Evolutionary conservation across 2,329 filamentous ascomycete species (phyloP).

Genomic region (Calonectria hawksworthii): DNA sequence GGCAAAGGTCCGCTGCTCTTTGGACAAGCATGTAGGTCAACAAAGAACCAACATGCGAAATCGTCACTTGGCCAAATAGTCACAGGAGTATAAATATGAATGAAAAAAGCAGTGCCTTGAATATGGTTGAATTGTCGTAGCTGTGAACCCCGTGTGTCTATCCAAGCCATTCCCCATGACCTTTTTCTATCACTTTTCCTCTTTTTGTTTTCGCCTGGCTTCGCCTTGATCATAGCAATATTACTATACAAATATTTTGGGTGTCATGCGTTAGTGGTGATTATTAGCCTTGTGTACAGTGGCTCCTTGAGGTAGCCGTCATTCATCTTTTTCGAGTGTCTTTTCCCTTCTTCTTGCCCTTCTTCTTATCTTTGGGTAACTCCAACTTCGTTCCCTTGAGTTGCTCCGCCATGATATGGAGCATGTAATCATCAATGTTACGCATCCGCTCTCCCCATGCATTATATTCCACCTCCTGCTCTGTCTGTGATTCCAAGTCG

Average conservation of each 20-base stretch:
- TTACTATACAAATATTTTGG: conserved; percentile 28
- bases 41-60: conserved; percentile 26
- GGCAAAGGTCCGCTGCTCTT: conserved; percentile 38
- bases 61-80: conserved; percentile 34
- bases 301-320: conserved; percentile 22
- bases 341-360: conserved; percentile 71
- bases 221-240: conserved; percentile 8
- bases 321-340: conserved; percentile 65
- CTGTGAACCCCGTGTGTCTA: conserved; percentile 22
- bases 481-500: conserved; percentile 50
- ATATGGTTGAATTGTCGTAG: conserved; percentile 6
- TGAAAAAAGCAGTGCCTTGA: conserved; percentile 28
- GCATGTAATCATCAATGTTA: conserved; percentile 82
- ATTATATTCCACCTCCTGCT: conserved; percentile 65
- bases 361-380: conserved; percentile 75
- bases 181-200: conserved; percentile 23
- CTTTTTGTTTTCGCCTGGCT: conserved; percentile 16
- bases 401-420: conserved; percentile 75
- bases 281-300: conserved; percentile 27
- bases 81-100: conserved; percentile 33
- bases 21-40: conserved; percentile 31
- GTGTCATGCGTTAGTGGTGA: conserved; percentile 13
- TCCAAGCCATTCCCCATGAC: conserved; percentile 21
- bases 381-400: conserved; percentile 72
- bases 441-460: conserved; percentile 70